Evolutionary conservation across 257 asterid species (phyloP), one percentile per base, ranked within the genome.

Genomic region (Perilla frutescens): DNA sequence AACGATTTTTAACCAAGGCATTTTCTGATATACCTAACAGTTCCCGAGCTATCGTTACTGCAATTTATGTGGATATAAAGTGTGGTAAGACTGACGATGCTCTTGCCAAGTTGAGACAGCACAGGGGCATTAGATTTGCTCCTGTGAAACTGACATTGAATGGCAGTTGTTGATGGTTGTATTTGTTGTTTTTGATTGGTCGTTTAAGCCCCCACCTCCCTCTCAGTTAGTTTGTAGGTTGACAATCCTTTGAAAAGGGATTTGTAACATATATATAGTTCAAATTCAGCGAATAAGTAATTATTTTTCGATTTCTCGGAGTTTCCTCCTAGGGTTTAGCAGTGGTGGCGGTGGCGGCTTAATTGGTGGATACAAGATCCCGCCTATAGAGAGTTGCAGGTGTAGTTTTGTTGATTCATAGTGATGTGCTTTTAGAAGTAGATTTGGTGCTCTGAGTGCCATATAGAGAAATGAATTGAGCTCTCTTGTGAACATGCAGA

Each of bases 41-140:
- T 68, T 72, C 85, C 0, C 82, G 81, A 67, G 96, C 81, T 71
- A 79, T 84, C 55, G 83, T 89, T 67, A 90, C 93, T 39, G 88
- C 93, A 40, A 78, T 89, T 34, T 92, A 92, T 54, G 65, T 92
- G 75, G 98, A 92, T 72, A 80, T 92, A 55, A 81, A 83, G 84
- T 66, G 64, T 1, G 97, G 97, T 13, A 85, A 73, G 56, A 62
- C 83, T 34, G 60, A 81, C 14, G 96, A 86, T 8, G 98, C 93
- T 34, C 54, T 90, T 26, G 80, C 71, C 31, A 92, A 83, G 85
- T 78, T 90, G 88, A 87, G 72, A 81, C 84, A 78, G 57, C 84
- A 82, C 60, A 83, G 82, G 66, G 82, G 80, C 9, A 57, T 85
- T 26, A 75, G 85, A 73, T 86, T 87, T 65, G 71, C 87, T 44